Percentiles rank a stretch among this genome's conserved stretches.
phyloP scores from a whole-genome alignment of 192 early-diverging fungal genomes.

The Phlyctochytrium arcticum region DNA sequence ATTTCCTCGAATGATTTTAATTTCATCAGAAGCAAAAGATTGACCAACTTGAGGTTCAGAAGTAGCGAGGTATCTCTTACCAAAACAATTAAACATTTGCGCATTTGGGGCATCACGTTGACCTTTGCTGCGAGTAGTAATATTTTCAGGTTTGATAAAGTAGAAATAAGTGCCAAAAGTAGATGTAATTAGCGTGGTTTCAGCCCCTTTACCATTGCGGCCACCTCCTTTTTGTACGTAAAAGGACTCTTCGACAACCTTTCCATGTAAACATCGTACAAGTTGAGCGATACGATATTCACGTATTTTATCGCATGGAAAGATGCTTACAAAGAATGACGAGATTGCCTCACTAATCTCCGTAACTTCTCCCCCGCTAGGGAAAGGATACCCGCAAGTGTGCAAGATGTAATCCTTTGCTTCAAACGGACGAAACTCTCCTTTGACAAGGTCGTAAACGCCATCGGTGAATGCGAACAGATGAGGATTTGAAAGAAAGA shows the following conservation, averaged over 20 bases:
- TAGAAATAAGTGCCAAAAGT: constrained; percentile 2
- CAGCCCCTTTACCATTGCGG: constrained; percentile 14
- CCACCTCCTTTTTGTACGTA: constrained; percentile 2
- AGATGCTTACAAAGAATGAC: constrained; percentile 4
- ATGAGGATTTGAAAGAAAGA: constrained; percentile 19
- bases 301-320: background rate
- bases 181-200: background rate
- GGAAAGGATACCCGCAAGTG: constrained; percentile 7
- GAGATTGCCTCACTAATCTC: background rate
- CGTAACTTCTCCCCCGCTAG: background rate
- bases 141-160: background rate
- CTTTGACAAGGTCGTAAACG: constrained; percentile 9
- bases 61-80: background rate
- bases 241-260: constrained; percentile 9
- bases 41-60: background rate
- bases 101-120: constrained; percentile 1
- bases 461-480: constrained; percentile 19
- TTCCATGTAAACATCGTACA: background rate
- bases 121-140: background rate
- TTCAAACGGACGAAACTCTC: background rate
- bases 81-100: constrained; percentile 11
- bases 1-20: constrained; percentile 2
- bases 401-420: constrained; percentile 8
- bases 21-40: background rate
- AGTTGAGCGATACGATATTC: constrained; percentile 4